Evolutionary conservation across 192 early-diverging fungal species (phyloP).

Genomic region (Backusella liffmaniae): DNA sequence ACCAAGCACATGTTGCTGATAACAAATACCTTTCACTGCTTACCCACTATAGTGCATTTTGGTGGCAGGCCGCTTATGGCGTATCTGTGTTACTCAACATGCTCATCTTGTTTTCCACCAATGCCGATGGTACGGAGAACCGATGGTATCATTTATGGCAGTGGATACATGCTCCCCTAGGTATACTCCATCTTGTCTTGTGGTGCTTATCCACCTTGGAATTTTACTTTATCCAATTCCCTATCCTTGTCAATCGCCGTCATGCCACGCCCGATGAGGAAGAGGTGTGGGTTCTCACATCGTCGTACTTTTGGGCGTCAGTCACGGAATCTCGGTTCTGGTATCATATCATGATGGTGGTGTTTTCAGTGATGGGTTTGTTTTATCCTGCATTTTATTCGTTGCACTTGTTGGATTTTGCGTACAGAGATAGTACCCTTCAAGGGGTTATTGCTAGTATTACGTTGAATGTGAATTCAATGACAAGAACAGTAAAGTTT

Average conservation of each 20-base stretch:
- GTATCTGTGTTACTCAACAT: constrained; percentile 18
- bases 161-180: background rate
- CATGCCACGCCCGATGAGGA: background rate
- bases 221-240: constrained; percentile 30
- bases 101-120: constrained; percentile 14
- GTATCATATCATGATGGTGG: constrained; percentile 24
- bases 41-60: constrained; percentile 15
- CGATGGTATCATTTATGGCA: background rate
- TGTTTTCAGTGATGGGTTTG: constrained; percentile 8
- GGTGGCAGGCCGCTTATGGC: constrained; percentile 20
- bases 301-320: background rate
- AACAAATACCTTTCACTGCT: constrained; percentile 19
- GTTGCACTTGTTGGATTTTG: constrained; percentile 24
- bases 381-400: constrained; percentile 24
- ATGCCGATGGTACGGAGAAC: background rate
- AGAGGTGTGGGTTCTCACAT: background rate
- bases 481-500: constrained; percentile 17
- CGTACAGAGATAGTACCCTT: constrained; percentile 20
- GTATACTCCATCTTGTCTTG: background rate
- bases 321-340: constrained; percentile 12
- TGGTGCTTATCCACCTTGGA: constrained; percentile 21
- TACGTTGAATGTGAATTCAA: constrained; percentile 24
- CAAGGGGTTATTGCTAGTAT: constrained; percentile 30
- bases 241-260: constrained; percentile 18
- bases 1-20: constrained; percentile 21